Evolutionary conservation across 2,329 filamentous ascomycete species (phyloP).

Genomic region (Colletotrichum sp.): DNA sequence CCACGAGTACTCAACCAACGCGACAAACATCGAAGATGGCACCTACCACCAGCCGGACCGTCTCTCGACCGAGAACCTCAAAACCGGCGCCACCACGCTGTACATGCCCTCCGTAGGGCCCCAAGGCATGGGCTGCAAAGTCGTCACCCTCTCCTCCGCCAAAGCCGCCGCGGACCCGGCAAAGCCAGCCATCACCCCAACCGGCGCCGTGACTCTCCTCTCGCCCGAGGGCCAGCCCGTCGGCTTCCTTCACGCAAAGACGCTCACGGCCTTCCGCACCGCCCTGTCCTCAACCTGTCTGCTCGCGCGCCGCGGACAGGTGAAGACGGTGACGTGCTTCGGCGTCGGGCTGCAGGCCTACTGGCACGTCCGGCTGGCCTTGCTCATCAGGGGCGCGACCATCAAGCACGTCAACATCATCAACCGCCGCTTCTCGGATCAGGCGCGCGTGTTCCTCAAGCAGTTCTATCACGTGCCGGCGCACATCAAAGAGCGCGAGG

Average conservation of each 20-base stretch:
- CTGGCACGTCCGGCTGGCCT: conserved; percentile 88
- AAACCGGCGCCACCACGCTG: conserved; percentile 63
- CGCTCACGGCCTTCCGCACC: conserved; percentile 82
- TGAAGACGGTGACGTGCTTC: conserved; percentile 82
- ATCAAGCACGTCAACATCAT: conserved; percentile 84
- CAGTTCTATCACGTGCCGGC: conserved; percentile 49
- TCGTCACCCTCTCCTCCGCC: conserved; percentile 65
- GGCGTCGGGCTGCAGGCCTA: conserved; percentile 90
- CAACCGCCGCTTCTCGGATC: conserved; percentile 72
- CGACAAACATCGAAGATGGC: conserved; percentile 45
- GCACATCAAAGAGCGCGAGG: conserved; percentile 57
- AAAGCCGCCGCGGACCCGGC: conserved; percentile 28
- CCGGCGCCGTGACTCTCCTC: conserved; percentile 74
- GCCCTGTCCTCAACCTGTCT: conserved; percentile 74
- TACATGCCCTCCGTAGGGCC: conserved; percentile 77
- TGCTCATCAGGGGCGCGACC: conserved; percentile 73
- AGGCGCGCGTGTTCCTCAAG: conserved; percentile 55
- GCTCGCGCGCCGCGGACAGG: conserved; percentile 66
- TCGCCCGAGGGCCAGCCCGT: conserved; percentile 63
- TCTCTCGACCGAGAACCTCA: conserved; percentile 50
- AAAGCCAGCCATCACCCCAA: conserved; percentile 50
- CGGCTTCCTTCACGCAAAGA: conserved; percentile 74
- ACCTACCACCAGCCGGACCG: conserved; percentile 62
- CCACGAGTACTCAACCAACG: conserved; percentile 66
- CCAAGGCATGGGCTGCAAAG: conserved; percentile 71